These are phyloP conservation scores for Amanita fuliginea DNA, from an alignment of 768 basidiomycete species.

Conservation along the genomic window DNA sequence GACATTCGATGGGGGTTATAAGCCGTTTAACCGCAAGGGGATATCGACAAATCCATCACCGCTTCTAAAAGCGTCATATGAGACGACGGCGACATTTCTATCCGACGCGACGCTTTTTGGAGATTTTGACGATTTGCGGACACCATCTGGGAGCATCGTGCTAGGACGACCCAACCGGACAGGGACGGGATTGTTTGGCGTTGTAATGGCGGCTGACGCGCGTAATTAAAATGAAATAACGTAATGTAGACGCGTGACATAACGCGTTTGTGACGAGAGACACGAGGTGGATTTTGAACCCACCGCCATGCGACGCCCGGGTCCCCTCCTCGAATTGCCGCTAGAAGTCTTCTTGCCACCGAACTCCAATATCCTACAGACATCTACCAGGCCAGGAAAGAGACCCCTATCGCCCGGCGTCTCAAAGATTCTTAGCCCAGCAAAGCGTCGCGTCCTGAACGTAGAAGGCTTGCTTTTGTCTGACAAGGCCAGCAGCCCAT, in stretches of 20 bases:
- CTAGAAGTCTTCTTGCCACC: conserved; percentile 40
- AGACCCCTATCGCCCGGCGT: conserved; percentile 50
- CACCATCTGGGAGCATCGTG: conserved; percentile 88
- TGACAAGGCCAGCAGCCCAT: conserved; percentile 25
- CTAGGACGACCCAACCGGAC: conserved; percentile 75
- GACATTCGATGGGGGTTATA: conserved; percentile 98
- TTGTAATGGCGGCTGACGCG: conserved; percentile 44
- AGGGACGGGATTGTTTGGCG: conserved; percentile 95
- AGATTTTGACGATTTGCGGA: conserved; percentile 87
- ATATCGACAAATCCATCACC: conserved; percentile 92
- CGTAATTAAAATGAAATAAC: conserved; percentile 12
- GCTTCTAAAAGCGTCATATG: conserved; percentile 93
- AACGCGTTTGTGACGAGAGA: conserved; percentile 23
- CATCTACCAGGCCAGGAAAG: conserved; percentile 33
- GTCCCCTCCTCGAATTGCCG: conserved; percentile 54
- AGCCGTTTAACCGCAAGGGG: conserved; percentile 95
- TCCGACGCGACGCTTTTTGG: conserved; percentile 92
- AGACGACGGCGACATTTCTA: conserved; percentile 89
- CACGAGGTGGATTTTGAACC: conserved; percentile 4
- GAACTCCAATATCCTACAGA: conserved; percentile 17
- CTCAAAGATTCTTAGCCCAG: conserved; percentile 41
- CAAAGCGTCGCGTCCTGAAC: conserved; percentile 57
- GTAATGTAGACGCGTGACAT: conserved; percentile 19
- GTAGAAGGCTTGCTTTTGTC: conserved; percentile 37
- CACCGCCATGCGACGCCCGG: conserved; percentile 25